Conservation (phyloP, 106 monocot genomes). For the Acanthochlamys bracteata region DNA sequence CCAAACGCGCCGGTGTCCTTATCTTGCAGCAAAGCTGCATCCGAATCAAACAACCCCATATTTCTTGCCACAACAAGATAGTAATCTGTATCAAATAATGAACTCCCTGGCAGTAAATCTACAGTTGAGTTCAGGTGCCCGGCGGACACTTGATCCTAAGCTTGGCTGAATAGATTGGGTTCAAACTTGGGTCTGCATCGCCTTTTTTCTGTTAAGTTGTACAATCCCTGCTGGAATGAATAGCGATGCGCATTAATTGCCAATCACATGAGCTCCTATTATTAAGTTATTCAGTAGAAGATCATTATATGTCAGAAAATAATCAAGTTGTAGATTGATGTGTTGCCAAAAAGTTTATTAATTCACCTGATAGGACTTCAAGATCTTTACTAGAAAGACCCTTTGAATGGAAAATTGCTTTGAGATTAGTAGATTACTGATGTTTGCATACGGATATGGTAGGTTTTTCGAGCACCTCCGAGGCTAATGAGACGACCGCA, state of each 20-base stretch:
- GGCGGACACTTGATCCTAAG: constrained; percentile 28
- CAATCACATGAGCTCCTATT: constrained; percentile 32
- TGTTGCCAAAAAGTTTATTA: not conserved
- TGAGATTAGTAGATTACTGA: constrained; percentile 7
- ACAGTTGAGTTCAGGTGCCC: not conserved
- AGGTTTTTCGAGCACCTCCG: constrained; percentile 11
- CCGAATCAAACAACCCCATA: constrained; percentile 33
- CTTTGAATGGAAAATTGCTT: constrained; percentile 7
- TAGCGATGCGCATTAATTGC: constrained; percentile 33
- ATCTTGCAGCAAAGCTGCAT: constrained; percentile 25
- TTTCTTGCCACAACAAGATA: constrained; percentile 22
- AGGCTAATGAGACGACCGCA: constrained; percentile 12
- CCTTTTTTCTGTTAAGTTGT: constrained; percentile 43
- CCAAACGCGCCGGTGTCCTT: not conserved
- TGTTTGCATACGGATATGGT: constrained; percentile 17
- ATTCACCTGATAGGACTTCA: constrained; percentile 33
- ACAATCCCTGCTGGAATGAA: constrained; percentile 22
- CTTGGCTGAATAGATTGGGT: constrained; percentile 10
- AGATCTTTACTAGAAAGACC: constrained; percentile 29
- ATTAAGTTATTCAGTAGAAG: no score
- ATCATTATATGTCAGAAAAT: no score
- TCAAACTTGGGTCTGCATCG: constrained; percentile 29
- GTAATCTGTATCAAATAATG: constrained; percentile 24
- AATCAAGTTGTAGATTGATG: no score
- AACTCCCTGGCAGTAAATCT: constrained; percentile 32